phyloP scores from a whole-genome alignment of 2,329 filamentous ascomycete species.

The Ophidiomyces ophidiicola region DNA sequence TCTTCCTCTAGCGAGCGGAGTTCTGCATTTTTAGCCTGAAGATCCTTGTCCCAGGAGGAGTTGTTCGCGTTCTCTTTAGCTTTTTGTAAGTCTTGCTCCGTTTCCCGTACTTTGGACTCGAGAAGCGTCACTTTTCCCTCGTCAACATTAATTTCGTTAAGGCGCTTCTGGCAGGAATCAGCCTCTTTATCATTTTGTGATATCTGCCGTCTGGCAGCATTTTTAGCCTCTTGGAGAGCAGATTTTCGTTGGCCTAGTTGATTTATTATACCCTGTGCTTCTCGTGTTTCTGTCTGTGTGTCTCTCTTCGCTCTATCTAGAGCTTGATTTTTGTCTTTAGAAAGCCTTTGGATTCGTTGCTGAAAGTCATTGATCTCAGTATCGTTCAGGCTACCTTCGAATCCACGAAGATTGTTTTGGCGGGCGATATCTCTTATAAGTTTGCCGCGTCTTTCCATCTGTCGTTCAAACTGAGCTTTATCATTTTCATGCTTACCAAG shows the following conservation, averaged over 20 bases:
- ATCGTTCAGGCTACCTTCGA: constrained; percentile 66
- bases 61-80: constrained; percentile 51
- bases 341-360: constrained; percentile 59
- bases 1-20: constrained; percentile 60
- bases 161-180: constrained; percentile 51
- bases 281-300: constrained; percentile 59
- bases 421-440: constrained; percentile 69
- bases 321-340: constrained; percentile 65
- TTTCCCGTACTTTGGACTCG: constrained; percentile 59
- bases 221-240: constrained; percentile 59
- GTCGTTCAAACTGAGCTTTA: constrained; percentile 73
- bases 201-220: constrained; percentile 61
- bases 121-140: constrained; percentile 72
- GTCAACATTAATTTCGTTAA: constrained; percentile 65
- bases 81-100: constrained; percentile 50
- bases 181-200: constrained; percentile 60
- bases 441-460: constrained; percentile 56
- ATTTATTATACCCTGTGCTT: constrained; percentile 59
- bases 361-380: constrained; percentile 63
- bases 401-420: constrained; percentile 69
- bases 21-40: constrained; percentile 53
- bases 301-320: constrained; percentile 63
- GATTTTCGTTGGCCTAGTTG: constrained; percentile 63
- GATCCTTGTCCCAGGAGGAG: constrained; percentile 57
- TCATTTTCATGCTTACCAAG: constrained; percentile 69